Base-by-base conservation (phyloP, 75 land plant genomes). In the Picea glauca region DNA sequence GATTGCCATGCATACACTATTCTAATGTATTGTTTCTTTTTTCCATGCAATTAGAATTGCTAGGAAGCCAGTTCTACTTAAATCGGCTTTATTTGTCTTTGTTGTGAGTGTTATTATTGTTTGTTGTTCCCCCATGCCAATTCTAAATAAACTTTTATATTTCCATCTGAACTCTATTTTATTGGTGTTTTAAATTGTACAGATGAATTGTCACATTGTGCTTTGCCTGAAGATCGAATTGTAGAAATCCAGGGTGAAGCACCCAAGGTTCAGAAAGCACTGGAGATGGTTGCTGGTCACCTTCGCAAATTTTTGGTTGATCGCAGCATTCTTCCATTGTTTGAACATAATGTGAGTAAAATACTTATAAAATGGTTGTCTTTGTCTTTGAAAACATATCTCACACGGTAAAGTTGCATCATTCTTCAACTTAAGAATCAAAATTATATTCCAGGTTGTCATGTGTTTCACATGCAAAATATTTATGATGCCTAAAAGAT, bases 281-380 rank as follows among this genome's bases (percentile, higher is more conserved):
- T 94, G 75, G 92, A 92, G 81, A 84, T 89, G 56, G 89, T 92
- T 21, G 82, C 88, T 62, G 88, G 90, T 11, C 95, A 92, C 78
- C 86, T 96, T 23, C 88, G 98, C 70, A 96, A 96, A 79, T 96
- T 92, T 74, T 81, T 96, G 79, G 99, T 96, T 58, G 99, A 96
- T 81, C 95, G 90, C 40, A 85, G 87, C 57, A 85, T 96, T 70
- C 80, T 96, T 74, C 95, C 95, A 18, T 79, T 94, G 68, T 96
- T 96, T 85, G 99, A 96, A 62, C 85, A 83, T 73, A 84, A 30
- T 70, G 98, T 96, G 84, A 91, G 96, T 84, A 62, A 76, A 60
- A 58, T 56, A 23, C n/a, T 76, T 4, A 58, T 18, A 43, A 70
- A 35, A 18, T 38, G 17, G 17, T 35, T 31, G 11, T 17, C 9